Base-by-base conservation (phyloP, 1,284 basidiomycete genomes). In the Blastosporella zonata region DNA sequence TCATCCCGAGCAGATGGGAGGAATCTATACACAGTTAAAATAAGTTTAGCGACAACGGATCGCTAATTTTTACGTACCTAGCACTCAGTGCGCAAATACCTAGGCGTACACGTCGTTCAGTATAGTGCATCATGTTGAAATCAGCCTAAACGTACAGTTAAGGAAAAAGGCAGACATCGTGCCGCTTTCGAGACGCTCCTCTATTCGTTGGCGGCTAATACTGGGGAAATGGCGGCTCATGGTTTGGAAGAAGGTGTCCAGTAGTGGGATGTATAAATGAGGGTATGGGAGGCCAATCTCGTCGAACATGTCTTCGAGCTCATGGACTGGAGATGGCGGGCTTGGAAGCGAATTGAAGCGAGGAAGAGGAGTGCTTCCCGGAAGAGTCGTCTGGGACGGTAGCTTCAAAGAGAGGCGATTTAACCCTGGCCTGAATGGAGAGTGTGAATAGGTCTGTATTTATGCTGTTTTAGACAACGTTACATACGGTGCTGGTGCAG, bases 91-190 rank as follows among this genome's bases (percentile, higher is more conserved):
- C 53, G 7, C 53, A 54, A 18, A 54, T 48, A 43, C 50, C 53
- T 54, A 17, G n/a, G 6, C 17, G 22, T 8, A 29, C 9, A 45
- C 2, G 40, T n/a, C 3, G 39, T 4, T 39, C 13, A 28, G 15
- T 10, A 35, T 33, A 20, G 29, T 34, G 9, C 36, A 34, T 18
- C 7, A 41, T 9, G 6, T 43, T 20, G 18, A 21, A 6, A 33
- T 23, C 9, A 21, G 2, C 3, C 17, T 34, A 34, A 3, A 45
- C 50, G 13, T 6, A 54, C 53, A 54, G 17, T 54, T 54, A 7
- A 54, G 46, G 29, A 54, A 49, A 18, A 54, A 52, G 4, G 50
- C 49, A 46, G 49, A 52, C 53, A 54, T 54, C 13, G 53, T 54
- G 17, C 50, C 50, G 18, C 43, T 48, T 37, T 48, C 38, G 0